phyloP scores from a whole-genome alignment of 2,329 filamentous ascomycete species.

The Colletotrichum ledebouriae region DNA sequence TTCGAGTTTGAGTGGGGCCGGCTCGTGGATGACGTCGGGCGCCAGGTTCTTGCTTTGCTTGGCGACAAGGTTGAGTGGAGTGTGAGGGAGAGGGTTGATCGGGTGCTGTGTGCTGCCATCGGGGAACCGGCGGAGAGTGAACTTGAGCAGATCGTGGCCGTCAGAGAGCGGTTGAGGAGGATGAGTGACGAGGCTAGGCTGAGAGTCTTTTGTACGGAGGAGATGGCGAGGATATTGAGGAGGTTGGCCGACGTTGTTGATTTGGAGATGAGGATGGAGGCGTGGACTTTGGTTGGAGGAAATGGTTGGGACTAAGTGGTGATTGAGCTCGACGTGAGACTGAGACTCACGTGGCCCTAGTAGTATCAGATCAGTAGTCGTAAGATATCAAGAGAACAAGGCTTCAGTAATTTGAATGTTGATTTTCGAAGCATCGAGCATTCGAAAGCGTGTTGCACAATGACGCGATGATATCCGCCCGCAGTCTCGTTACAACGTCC shows the following conservation, averaged over 20 bases:
- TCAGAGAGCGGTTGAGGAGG: slow-evolving; percentile 23
- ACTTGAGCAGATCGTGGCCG: neutral
- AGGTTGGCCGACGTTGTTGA: neutral
- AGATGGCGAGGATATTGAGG: slow-evolving; percentile 23
- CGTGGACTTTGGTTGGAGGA: slow-evolving; percentile 16
- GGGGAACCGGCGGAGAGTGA: slow-evolving; percentile 17
- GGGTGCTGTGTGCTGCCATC: neutral
- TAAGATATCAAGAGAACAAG: too few species aligned
- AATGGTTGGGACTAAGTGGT: neutral
- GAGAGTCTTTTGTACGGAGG: slow-evolving; percentile 32
- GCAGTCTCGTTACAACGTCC: too few species aligned
- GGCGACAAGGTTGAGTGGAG: neutral
- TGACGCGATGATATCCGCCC: too few species aligned
- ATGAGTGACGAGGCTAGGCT: slow-evolving; percentile 21
- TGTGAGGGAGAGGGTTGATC: neutral
- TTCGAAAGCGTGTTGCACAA: too few species aligned
- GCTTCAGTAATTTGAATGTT: too few species aligned
- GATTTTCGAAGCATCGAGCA: too few species aligned
- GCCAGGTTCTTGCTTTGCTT: neutral
- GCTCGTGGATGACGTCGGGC: neutral
- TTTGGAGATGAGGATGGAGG: slow-evolving; percentile 7
- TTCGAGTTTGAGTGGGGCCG: neutral
- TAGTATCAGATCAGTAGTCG: too few species aligned
- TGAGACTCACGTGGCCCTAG: too few species aligned
- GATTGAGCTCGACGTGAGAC: too few species aligned